Conservation (phyloP, 208 protist species). For the Crithidia acanthocephali region DNA sequence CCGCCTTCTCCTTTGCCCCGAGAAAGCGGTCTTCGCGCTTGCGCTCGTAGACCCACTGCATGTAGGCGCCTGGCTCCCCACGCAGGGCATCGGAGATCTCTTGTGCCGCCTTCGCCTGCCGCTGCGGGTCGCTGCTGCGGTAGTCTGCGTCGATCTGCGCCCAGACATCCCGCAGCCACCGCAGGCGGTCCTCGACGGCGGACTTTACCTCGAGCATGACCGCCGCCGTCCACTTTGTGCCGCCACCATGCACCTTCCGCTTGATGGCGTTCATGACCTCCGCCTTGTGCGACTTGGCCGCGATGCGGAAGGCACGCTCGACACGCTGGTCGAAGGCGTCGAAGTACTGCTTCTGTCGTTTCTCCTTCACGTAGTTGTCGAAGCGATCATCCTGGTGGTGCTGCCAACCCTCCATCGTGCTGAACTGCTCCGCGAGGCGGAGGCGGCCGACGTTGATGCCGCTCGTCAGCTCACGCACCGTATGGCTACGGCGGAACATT, state of each 20-base stretch:
- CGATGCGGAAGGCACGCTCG: conserved; percentile 71
- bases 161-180: conserved; percentile 89
- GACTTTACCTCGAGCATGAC: conserved; percentile 70
- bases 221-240: conserved; percentile 66
- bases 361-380: conserved; percentile 76
- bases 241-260: conserved; percentile 50
- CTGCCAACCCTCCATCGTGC: conserved; percentile 86
- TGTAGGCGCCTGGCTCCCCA: conserved; percentile 85
- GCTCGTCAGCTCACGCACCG: conserved; percentile 39
- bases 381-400: conserved; percentile 55
- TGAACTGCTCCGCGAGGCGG: conserved; percentile 79
- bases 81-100: conserved; percentile 78
- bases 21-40: conserved; percentile 69
- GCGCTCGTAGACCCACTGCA: conserved; percentile 87
- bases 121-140: conserved; percentile 60
- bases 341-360: conserved; percentile 68
- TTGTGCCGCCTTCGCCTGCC: conserved; percentile 66
- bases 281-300: conserved; percentile 64
- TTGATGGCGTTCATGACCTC: conserved; percentile 89
- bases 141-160: conserved; percentile 90
- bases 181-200: conserved; percentile 66
- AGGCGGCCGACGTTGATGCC: conserved; percentile 73
- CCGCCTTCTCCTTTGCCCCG: conserved; percentile 58
- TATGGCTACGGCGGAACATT: conserved; percentile 19
- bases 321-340: conserved; percentile 90